phyloP scores from a whole-genome alignment of 768 basidiomycete genomes.

The Lyophyllum atratum region DNA sequence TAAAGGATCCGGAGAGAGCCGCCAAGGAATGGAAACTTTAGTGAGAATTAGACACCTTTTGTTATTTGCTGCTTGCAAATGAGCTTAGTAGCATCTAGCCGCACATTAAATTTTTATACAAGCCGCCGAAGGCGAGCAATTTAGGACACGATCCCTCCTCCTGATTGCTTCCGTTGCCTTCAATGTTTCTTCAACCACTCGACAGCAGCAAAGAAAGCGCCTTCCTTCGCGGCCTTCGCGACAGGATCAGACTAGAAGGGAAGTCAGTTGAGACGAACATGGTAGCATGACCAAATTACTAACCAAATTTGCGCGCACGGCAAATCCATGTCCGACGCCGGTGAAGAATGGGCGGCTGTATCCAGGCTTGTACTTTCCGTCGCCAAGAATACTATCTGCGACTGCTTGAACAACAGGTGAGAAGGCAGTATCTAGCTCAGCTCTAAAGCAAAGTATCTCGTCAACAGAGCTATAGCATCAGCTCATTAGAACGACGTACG shows the following conservation, averaged over 20 bases:
- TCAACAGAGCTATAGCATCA: neutral
- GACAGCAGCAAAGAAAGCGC: conserved; percentile 19
- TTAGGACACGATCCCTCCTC: neutral
- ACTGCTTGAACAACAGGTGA: conserved; percentile 14
- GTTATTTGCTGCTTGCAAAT: too few relatives aligned
- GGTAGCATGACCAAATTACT: neutral
- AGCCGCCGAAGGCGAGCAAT: neutral
- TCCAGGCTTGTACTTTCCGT: conserved; percentile 15
- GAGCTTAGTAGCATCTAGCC: too few relatives aligned
- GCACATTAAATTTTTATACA: too few relatives aligned
- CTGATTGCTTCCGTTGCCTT: neutral
- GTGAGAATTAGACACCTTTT: too few relatives aligned
- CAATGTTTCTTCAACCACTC: conserved; percentile 16
- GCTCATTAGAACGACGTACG: conserved; percentile 6
- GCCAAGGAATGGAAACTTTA: too few relatives aligned
- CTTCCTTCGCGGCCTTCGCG: conserved; percentile 18
- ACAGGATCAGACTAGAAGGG: conserved; percentile 15
- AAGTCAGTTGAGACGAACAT: neutral
- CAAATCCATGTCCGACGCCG: conserved; percentile 18
- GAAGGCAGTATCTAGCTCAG: conserved; percentile 13
- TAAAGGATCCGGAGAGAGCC: too few relatives aligned
- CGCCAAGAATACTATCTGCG: conserved; percentile 13
- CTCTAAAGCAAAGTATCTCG: neutral
- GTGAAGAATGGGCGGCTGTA: conserved; percentile 17
- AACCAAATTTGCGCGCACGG: conserved; percentile 18